These are phyloP conservation scores for Quercus wislizeni DNA, from an alignment of 306 rosid genomes.

Conservation along the genomic window DNA sequence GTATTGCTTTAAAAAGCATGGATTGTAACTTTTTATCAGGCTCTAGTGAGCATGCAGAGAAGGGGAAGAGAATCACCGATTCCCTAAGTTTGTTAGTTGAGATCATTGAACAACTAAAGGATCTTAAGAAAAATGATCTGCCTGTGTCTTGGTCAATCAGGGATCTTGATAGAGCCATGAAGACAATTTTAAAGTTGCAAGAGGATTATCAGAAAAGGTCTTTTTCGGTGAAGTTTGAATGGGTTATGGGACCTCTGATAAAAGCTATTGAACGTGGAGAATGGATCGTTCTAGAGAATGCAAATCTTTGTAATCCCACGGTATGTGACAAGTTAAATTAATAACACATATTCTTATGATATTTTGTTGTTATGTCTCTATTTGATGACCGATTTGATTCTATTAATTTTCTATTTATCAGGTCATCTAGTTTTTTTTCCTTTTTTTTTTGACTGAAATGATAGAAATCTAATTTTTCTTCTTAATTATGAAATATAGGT, in stretches of 20 bases:
- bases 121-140: slow-evolving; percentile 25
- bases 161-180: slow-evolving; percentile 58
- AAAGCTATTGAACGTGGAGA: slow-evolving; percentile 91
- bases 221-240: slow-evolving; percentile 76
- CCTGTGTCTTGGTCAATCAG: slow-evolving; percentile 35
- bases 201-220: slow-evolving; percentile 43
- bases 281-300: slow-evolving; percentile 92
- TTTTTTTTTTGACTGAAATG: no score
- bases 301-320: slow-evolving; percentile 92
- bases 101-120: slow-evolving; percentile 53
- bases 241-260: slow-evolving; percentile 76
- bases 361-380: slow-evolving; percentile 1
- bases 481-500: slow-evolving; percentile 36
- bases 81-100: slow-evolving; percentile 54
- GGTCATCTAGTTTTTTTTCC: background rate
- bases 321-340: slow-evolving; percentile 36
- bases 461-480: slow-evolving; percentile 3
- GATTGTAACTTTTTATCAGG: slow-evolving; percentile 37
- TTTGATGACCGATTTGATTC: slow-evolving; percentile 4
- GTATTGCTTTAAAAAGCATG: slow-evolving; percentile 48
- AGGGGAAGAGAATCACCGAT: slow-evolving; percentile 39
- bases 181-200: slow-evolving; percentile 52
- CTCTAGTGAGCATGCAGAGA: slow-evolving; percentile 35
- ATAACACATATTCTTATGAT: background rate
- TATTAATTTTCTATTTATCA: background rate